These are phyloP conservation scores for Candida peoriensis DNA, from an alignment of 805 yeast genomes.

Conservation along the genomic window DNA sequence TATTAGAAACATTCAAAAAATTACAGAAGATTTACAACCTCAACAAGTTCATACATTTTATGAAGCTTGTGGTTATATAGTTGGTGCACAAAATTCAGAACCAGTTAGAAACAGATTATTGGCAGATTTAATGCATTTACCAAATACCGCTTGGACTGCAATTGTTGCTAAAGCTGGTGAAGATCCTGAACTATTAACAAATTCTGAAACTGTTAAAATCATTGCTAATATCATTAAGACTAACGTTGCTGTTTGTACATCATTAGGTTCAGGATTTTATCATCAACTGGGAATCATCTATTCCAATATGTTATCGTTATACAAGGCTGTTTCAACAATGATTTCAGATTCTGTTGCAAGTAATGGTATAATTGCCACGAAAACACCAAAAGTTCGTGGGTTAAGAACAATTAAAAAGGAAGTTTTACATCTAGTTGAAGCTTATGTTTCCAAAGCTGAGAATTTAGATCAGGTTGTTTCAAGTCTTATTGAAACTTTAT, in stretches of 20 bases:
- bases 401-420: conserved; percentile 96
- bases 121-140: conserved; percentile 78
- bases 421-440: conserved; percentile 81
- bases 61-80: conserved; percentile 93
- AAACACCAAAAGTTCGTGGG: conserved; percentile 92
- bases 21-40: conserved; percentile 90
- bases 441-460: conserved; percentile 82
- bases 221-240: conserved; percentile 93
- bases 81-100: conserved; percentile 76
- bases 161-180: conserved; percentile 80
- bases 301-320: conserved; percentile 83
- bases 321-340: conserved; percentile 83
- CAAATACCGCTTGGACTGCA: conserved; percentile 92
- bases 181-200: conserved; percentile 73
- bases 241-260: conserved; percentile 90
- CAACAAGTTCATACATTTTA: conserved; percentile 98
- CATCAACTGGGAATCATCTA: conserved; percentile 84
- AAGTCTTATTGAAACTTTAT: conserved; percentile 76
- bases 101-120: conserved; percentile 68
- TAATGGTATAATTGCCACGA: conserved; percentile 86
- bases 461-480: conserved; percentile 75
- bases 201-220: conserved; percentile 83
- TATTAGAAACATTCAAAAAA: conserved; percentile 72
- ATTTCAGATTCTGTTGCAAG: conserved; percentile 73
- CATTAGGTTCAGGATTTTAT: conserved; percentile 87